Base-by-base conservation (phyloP, 257 asterid genomes). In the Nicotiana tabacum region DNA sequence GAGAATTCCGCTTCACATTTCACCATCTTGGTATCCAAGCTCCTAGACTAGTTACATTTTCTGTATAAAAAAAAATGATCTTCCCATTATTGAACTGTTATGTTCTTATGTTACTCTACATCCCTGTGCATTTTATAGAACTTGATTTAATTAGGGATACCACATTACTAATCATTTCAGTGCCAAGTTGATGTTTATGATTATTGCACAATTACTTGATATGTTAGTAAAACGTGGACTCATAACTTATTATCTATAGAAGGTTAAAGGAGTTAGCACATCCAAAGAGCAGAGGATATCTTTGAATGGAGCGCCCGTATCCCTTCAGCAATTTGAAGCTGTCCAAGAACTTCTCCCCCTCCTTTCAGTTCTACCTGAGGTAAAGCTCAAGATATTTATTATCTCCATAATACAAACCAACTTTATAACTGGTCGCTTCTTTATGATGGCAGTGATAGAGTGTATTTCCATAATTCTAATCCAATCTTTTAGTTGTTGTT, bases 291-390 rank as follows among this genome's bases (percentile, higher is more conserved):
- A 83, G 88, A 84, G 87, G 64, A 79, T n/a, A 74, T 67, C 86
- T 58, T 79, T 90, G 70, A 77, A 81, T 77, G 91, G 85, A 85
- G 85, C 87, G 3, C 85, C 90, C 33, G 72, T 85, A 84, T 86
- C 85, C 86, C 90, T 92, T 69, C 80, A 82, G 68, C 91, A 88
- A 85, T 82, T 88, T 78, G 84, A 33, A 83, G 90, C 94, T 77
- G 86, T 89, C 66, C 92, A 80, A 86, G 97, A 91, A 82, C 83
- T 92, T 86, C 87, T 88, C 64, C 92, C 92, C 33, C 89, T 95
- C 83, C 87, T 92, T 33, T 88, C 97, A 27, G 92, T 89, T 82
- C 87, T 95, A 77, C 77, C 91, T 78, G 98, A 95, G 97, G 99
- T 95, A 89, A 86, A 79, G 27, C 80, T 76, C 80, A 29, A 29